These are phyloP conservation scores for Emericellopsis atlantica DNA, from an alignment of 2,329 filamentous ascomycete species.

Conservation along the genomic window DNA sequence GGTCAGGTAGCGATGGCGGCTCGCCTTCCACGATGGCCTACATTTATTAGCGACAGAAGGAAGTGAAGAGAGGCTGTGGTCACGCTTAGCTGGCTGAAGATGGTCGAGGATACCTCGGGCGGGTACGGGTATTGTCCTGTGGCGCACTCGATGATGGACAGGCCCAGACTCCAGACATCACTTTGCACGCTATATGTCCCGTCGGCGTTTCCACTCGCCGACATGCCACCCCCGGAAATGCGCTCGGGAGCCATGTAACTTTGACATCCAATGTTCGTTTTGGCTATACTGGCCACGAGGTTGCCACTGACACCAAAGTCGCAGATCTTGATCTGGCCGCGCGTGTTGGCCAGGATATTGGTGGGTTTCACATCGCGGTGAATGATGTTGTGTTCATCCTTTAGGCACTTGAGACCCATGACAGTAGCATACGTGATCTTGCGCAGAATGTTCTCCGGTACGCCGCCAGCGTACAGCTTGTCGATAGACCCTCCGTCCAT, in stretches of 20 bases:
- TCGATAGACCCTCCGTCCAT: constrained; percentile 99
- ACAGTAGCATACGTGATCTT: constrained; percentile 88
- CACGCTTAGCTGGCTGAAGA: constrained; percentile 94
- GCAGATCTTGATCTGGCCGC: constrained; percentile 92
- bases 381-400: constrained; percentile 98
- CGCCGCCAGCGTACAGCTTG: constrained; percentile 82
- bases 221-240: constrained; percentile 76
- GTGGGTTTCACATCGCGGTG: constrained; percentile 97
- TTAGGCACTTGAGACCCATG: constrained; percentile 82
- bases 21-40: constrained; percentile 97
- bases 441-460: constrained; percentile 75
- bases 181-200: constrained; percentile 96
- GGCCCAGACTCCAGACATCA: constrained; percentile 91
- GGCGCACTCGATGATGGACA: constrained; percentile 93
- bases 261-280: constrained; percentile 97
- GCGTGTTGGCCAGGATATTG: constrained; percentile 88
- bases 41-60: constrained; percentile 4
- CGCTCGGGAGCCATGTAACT: constrained; percentile 98
- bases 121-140: constrained; percentile 93
- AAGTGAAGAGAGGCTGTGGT: constrained; percentile 26
- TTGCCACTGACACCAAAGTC: constrained; percentile 98
- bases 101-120: constrained; percentile 94
- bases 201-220: constrained; percentile 56
- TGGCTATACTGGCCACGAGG: constrained; percentile 90
- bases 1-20: constrained; percentile 72